Conservation (phyloP, 257 asterid species). For the Primulina eburnea region DNA sequence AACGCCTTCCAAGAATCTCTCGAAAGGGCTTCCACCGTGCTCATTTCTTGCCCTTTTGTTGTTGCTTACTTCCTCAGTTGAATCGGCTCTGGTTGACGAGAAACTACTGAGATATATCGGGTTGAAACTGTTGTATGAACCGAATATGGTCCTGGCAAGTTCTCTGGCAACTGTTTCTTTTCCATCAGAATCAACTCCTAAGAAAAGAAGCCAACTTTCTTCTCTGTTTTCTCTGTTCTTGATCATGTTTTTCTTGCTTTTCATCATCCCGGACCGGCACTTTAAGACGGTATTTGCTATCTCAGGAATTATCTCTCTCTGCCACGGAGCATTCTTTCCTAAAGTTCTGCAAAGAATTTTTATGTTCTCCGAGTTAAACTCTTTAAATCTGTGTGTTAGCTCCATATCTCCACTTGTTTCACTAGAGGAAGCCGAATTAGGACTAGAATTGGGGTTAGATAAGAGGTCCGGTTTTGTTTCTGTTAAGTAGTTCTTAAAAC, state of each 20-base stretch:
- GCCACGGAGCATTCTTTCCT: slow-evolving; percentile 66
- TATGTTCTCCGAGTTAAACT: slow-evolving; percentile 39
- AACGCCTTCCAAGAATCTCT: slow-evolving; percentile 56
- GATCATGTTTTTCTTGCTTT: slow-evolving; percentile 6
- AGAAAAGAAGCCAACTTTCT: slow-evolving; percentile 66
- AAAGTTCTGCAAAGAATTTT: slow-evolving; percentile 45
- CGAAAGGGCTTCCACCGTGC: slow-evolving; percentile 48
- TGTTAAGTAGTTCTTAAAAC: not conserved
- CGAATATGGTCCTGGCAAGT: slow-evolving; percentile 54
- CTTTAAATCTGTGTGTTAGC: slow-evolving; percentile 33
- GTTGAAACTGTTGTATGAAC: slow-evolving; percentile 43
- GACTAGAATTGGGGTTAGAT: slow-evolving; percentile 91
- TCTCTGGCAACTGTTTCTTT: slow-evolving; percentile 70
- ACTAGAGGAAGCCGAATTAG: slow-evolving; percentile 94
- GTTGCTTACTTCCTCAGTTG: slow-evolving; percentile 43
- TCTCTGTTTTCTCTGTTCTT: slow-evolving; percentile 22
- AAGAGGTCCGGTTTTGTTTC: slow-evolving; percentile 60
- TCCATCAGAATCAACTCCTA: slow-evolving; percentile 57
- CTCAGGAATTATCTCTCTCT: slow-evolving; percentile 43
- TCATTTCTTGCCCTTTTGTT: slow-evolving; percentile 66
- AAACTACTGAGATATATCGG: slow-evolving; percentile 48
- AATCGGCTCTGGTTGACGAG: slow-evolving; percentile 27
- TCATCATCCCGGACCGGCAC: slow-evolving; percentile 51
- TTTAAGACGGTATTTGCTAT: slow-evolving; percentile 50
- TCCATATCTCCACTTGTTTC: slow-evolving; percentile 65